Conservation (phyloP, 495 filamentous ascomycete genomes). For the Neurospora tetrasperma region DNA sequence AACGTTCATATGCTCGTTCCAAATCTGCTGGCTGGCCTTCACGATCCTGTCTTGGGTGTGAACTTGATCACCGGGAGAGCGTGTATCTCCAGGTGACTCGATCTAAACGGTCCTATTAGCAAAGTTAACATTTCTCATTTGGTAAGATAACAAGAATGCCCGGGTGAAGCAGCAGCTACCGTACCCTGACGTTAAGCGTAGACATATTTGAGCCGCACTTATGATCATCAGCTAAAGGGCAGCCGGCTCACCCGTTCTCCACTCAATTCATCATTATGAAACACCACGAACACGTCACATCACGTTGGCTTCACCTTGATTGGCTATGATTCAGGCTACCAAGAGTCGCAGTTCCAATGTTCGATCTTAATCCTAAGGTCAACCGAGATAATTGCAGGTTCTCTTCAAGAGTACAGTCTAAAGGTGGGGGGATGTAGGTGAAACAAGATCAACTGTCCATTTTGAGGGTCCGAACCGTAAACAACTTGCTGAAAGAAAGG, state of each 20-base stretch:
- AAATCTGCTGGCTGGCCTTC: neutral
- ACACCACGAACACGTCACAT: neutral
- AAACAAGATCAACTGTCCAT: neutral
- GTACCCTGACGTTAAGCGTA: neutral
- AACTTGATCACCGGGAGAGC: neutral
- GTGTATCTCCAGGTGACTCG: neutral
- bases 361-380: neutral
- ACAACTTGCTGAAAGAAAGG: neutral
- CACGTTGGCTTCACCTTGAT: neutral
- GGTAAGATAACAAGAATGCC: neutral
- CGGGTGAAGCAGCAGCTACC: neutral
- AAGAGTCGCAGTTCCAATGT: neutral
- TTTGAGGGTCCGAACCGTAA: neutral
- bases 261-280: neutral
- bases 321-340: neutral
- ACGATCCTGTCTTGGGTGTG: neutral
- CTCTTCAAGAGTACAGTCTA: conserved; percentile 2
- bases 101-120: neutral
- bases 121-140: neutral
- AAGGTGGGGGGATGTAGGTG: neutral
- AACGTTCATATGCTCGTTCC: neutral
- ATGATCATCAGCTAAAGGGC: neutral
- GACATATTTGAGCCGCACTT: neutral
- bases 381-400: neutral
- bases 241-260: neutral